A percentile compares a stretch with the other conserved stretches of the same genome.
Conservation (phyloP, 75 land plant species). For the Pinus taeda region DNA sequence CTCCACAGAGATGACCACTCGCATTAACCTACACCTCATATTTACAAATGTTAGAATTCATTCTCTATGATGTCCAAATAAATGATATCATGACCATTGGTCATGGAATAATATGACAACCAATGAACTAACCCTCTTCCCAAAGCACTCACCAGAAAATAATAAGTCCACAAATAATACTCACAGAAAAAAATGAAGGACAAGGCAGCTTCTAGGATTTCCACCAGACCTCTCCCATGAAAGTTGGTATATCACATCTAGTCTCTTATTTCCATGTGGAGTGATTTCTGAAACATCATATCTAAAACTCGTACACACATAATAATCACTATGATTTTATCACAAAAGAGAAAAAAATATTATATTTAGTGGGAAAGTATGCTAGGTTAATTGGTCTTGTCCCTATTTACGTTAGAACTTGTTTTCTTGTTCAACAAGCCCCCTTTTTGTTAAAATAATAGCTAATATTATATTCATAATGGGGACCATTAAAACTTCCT, state of each 20-base stretch:
- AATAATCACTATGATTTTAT: conserved; percentile 78
- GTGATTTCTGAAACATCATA: conserved; percentile 71
- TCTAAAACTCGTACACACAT: conserved; percentile 68
- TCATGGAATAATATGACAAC: neutral
- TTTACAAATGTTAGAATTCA: neutral
- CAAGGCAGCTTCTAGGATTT: conserved; percentile 44
- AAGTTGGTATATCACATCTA: conserved; percentile 44
- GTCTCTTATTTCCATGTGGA: conserved; percentile 64
- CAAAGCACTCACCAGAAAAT: neutral
- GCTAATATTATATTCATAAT: too few relatives aligned
- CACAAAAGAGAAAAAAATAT: conserved; percentile 48
- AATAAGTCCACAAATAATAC: neutral
- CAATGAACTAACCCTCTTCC: neutral
- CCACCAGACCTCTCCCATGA: conserved; percentile 34
- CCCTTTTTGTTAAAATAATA: too few relatives aligned
- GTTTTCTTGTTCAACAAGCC: too few relatives aligned
- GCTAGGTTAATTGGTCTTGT: conserved; percentile 43
- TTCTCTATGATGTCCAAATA: neutral
- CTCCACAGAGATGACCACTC: conserved; percentile 73
- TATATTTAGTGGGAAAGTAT: conserved; percentile 49
- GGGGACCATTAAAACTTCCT: too few relatives aligned
- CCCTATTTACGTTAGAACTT: conserved; percentile 15
- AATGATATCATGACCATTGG: neutral
- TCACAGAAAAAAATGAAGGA: conserved; percentile 59
- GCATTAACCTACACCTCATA: conserved; percentile 54